A percentile compares a stretch with the other conserved stretches of the same genome.
Conservation (phyloP, 2,329 filamentous ascomycete genomes). For the Clonostachys rhizophaga region DNA sequence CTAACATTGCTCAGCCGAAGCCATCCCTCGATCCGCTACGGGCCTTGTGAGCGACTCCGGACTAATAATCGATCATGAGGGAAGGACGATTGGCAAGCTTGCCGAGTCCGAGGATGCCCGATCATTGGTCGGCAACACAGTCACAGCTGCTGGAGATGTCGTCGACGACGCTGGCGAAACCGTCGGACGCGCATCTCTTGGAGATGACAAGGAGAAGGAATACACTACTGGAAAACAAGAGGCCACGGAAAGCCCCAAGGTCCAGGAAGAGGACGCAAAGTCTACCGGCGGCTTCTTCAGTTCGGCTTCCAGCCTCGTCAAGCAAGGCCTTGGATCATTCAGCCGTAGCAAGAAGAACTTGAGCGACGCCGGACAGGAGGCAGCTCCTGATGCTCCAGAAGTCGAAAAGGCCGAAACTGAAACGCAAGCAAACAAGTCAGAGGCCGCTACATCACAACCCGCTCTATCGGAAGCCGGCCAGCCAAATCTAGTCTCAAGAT, state of each 20-base stretch:
- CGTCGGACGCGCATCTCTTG: conserved; percentile 16
- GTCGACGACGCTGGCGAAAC: conserved; percentile 29
- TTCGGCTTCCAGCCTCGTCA: not conserved
- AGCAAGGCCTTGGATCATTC: not conserved
- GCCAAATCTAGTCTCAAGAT: too few species aligned
- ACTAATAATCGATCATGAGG: conserved; percentile 36
- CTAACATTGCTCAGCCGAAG: conserved; percentile 4
- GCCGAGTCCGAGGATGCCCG: conserved; percentile 29
- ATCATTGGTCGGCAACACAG: conserved; percentile 33
- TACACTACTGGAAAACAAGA: not conserved
- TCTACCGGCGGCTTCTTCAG: not conserved
- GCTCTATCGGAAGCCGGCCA: too few species aligned
- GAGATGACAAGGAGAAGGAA: not conserved
- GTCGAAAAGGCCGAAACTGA: conserved; percentile 32
- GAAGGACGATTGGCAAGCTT: conserved; percentile 35
- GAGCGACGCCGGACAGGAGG: conserved; percentile 14
- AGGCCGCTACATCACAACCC: conserved; percentile 5
- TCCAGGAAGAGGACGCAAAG: not conserved
- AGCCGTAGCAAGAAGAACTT: too few species aligned
- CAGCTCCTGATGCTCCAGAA: conserved; percentile 22
- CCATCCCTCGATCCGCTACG: conserved; percentile 27
- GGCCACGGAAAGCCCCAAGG: not conserved
- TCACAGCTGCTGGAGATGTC: conserved; percentile 26
- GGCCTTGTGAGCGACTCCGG: conserved; percentile 37
- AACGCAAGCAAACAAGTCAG: conserved; percentile 24